Evolutionary conservation across 202 grass and related monocot genomes (phyloP), one percentile per base, ranked within the genome.

Genomic region (Carex sylvatica): DNA sequence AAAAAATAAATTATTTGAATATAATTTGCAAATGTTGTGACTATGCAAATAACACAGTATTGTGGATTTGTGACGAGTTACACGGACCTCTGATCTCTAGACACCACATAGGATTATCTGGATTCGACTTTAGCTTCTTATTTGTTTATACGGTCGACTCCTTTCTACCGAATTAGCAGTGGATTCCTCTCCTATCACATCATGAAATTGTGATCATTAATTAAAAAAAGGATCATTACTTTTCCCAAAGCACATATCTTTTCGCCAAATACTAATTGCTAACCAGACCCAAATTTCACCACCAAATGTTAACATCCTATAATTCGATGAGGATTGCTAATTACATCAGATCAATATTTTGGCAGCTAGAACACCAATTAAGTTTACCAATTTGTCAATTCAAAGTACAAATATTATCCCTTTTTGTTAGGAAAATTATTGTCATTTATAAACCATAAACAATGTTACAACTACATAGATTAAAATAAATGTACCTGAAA

Each of bases 121-220:
- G 73, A 58, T 58, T 77, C 26, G 36, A 77, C 26, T 58, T 56
- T 77, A 51, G 20, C 52, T 56, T 56, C 51, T 77, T 35, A 74
- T 58, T 77, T 55, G 9, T 77, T 77, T 76, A 76, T 55, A 58
- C 49, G 49, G 49, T 55, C 55, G 72, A 62, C 36, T 68, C 47
- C 62, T 68, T 55, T 82, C 61, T 66, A 54, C 58, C 79, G 28
- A 82, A 82, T 66, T 66, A 66, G 80, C 44, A 68, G 80, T 82
- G 80, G 23, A 82, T 64, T 82, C 62, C 61, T 68, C 44, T 51
- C 51, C 80, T 6, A 82, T 82, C 80, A 82, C 80, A 82, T 82
- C 80, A 68, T 52, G 16, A 67, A 82, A 82, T 82, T 82, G 61
- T 82, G 62, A 82, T 82, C 80, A 82, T 53, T 69, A 54, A 82